Base-by-base conservation (phyloP, 106 monocot species). In the Narthecium ossifragum region DNA sequence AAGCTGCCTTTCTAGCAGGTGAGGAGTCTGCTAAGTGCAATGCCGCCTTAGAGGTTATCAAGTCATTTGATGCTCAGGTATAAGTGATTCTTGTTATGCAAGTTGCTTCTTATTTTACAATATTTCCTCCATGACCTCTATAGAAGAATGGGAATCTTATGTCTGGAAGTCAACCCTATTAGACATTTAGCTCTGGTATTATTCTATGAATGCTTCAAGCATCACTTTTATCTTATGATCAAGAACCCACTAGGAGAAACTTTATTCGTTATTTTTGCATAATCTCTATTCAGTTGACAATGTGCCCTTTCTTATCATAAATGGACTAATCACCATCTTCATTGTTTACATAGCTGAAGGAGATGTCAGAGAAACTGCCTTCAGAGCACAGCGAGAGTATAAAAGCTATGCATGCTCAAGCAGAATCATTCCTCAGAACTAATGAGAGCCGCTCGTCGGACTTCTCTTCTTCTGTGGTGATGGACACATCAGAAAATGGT, bases 261-360 rank as follows among this genome's bases (percentile, higher is more conserved):
- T n/a, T n/a, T n/a, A n/a, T n/a, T n/a, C n/a, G n/a, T n/a, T n/a
- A n/a, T n/a, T n/a, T n/a, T n/a, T n/a, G n/a, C n/a, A n/a, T n/a
- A n/a, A n/a, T n/a, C n/a, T n/a, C n/a, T n/a, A n/a, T n/a, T n/a
- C n/a, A n/a, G n/a, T n/a, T n/a, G n/a, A n/a, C n/a, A n/a, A n/a
- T n/a, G n/a, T n/a, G n/a, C n/a, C n/a, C n/a, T n/a, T n/a, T n/a
- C n/a, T n/a, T n/a, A n/a, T n/a, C n/a, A n/a, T n/a, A n/a, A n/a
- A n/a, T n/a, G n/a, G n/a, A n/a, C n/a, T n/a, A n/a, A n/a, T n/a
- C n/a, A n/a, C n/a, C n/a, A n/a, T n/a, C n/a, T n/a, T n/a, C n/a
- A n/a, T n/a, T n/a, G n/a, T n/a, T n/a, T 59, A 30, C 79, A 65
- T 38, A 92, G 92, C 68, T 92, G 22, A 92, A 75, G 29, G 80